phyloP scores from a whole-genome alignment of 2,329 filamentous ascomycete genomes.

The Dothideomycetes sp. region DNA sequence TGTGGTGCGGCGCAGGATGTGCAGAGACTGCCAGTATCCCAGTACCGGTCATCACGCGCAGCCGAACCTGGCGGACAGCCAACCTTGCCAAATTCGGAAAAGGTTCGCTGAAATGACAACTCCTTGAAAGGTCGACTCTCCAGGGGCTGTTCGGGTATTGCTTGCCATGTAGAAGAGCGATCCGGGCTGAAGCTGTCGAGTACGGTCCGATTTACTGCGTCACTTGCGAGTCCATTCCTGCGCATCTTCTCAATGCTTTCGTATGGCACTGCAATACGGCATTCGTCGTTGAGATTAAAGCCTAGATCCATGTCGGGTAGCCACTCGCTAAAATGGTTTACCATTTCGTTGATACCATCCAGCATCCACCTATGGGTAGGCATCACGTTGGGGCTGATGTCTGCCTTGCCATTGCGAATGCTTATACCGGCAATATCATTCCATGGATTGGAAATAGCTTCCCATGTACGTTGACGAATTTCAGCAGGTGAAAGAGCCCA shows the following conservation, averaged over 20 bases:
- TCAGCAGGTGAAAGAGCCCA: constrained; percentile 39
- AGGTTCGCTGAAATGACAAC: constrained; percentile 26
- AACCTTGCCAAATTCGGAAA: constrained; percentile 30
- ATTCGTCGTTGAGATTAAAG: constrained; percentile 52
- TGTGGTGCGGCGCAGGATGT: constrained; percentile 51
- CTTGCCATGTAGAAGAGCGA: constrained; percentile 27
- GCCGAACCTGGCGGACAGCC: constrained; percentile 54
- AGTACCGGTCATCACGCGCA: constrained; percentile 47
- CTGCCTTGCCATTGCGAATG: constrained; percentile 42
- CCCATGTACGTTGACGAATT: constrained; percentile 41
- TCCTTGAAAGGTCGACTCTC: constrained; percentile 17
- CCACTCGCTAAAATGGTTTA: constrained; percentile 40
- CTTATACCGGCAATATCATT: constrained; percentile 46
- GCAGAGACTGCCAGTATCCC: constrained; percentile 56
- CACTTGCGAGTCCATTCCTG: constrained; percentile 15
- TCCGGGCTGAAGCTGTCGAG: constrained; percentile 24
- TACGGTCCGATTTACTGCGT: constrained; percentile 2
- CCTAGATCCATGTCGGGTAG: constrained; percentile 54
- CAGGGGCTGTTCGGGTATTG: constrained; percentile 17
- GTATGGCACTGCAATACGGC: constrained; percentile 44
- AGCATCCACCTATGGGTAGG: constrained; percentile 50
- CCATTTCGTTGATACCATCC: constrained; percentile 41
- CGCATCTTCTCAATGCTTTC: constrained; percentile 28
- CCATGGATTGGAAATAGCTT: constrained; percentile 41
- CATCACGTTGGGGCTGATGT: constrained; percentile 38